Evolutionary conservation across 2,329 filamentous ascomycete species (phyloP), one percentile per base, ranked within the genome.

Genomic region (Fusarium sp.): DNA sequence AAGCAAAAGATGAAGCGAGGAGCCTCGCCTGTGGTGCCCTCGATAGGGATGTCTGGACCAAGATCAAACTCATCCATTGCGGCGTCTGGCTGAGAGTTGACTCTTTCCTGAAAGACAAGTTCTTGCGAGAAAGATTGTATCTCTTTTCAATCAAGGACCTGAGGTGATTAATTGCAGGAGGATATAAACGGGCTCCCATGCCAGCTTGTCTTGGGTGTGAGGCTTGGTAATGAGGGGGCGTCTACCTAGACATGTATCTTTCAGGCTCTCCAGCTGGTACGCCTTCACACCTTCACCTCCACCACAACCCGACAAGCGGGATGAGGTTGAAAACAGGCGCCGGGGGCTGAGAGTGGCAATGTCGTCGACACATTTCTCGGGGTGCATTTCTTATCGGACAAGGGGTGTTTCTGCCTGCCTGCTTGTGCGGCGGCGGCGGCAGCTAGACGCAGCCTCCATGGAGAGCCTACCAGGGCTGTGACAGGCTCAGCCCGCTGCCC

Each of bases 1-100:
- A 73, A 59, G 60, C 70, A 71, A 9, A 73, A 52, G 18, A 73
- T 58, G 30, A 73, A 73, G 10, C 70, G 64, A 5, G 30, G 61
- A 1, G 58, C 64, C 8, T 64, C 60, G 30, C 34, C 50, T 8
- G 11, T 30, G 10, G 48, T 30, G 18, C 18, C 39, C n/a, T n/a
- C 8, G 7, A 27, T 14, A 0, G 35, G 37, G n/a, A 58, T 39
- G 6, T 58, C 45, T 2, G 50, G 27, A 1, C 27, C 27, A 32
- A 54, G 27, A 54, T 54, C 50, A 54, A 54, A 54, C 18, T 54
- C 50, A 34, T 54, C 37, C 18, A 35, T 34, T 18, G 8, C 7
- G 2, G 20, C 6, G 32, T 41, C 45, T 35, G 25, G 7, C 9
- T 39, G 7, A 39, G 5, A 4, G 18, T 50, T 14, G 5, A 52